These are phyloP conservation scores for Fusarium xyrophilum DNA, from an alignment of 2,329 filamentous ascomycete species.

Conservation along the genomic window DNA sequence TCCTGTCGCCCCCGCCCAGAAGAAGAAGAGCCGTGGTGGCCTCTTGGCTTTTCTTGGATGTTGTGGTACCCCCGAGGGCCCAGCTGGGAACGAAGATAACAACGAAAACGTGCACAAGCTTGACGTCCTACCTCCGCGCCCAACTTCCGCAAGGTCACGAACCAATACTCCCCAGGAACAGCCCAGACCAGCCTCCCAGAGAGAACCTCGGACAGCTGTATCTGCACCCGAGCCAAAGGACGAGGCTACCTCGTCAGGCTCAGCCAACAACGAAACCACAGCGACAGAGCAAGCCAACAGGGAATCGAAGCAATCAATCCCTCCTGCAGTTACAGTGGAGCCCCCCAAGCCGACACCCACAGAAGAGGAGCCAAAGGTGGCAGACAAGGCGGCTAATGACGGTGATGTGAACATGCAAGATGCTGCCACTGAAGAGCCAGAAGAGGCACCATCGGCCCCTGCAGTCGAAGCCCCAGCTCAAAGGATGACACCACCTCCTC, in stretches of 20 bases:
- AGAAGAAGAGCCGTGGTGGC: slow-evolving; percentile 63
- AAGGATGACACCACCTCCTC: slow-evolving; percentile 52
- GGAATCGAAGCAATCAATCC: slow-evolving; percentile 55
- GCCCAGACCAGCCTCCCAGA: slow-evolving; percentile 56
- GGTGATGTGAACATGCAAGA: slow-evolving; percentile 74
- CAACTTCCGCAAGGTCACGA: slow-evolving; percentile 61
- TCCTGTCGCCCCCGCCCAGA: slow-evolving; percentile 56
- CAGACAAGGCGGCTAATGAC: slow-evolving; percentile 55
- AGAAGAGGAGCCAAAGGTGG: slow-evolving; percentile 38
- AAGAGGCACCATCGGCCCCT: slow-evolving; percentile 51
- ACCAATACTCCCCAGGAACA: slow-evolving; percentile 62
- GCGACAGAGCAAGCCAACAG: slow-evolving; percentile 52
- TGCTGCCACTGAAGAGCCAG: slow-evolving; percentile 59
- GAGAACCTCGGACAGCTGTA: slow-evolving; percentile 51
- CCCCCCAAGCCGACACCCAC: slow-evolving; percentile 47
- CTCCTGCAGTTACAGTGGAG: slow-evolving; percentile 52
- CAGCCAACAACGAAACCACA: slow-evolving; percentile 55
- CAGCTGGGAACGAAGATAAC: slow-evolving; percentile 59
- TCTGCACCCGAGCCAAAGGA: slow-evolving; percentile 50
- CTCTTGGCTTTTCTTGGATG: slow-evolving; percentile 69
- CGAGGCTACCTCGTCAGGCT: slow-evolving; percentile 56
- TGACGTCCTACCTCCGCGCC: slow-evolving; percentile 62
- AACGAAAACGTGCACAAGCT: slow-evolving; percentile 65
- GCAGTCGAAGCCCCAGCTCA: slow-evolving; percentile 48
- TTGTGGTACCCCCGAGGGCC: slow-evolving; percentile 69